Evolutionary conservation across 352 stramenopile species (phyloP).

Genomic region (Pseudoperonospora humuli): DNA sequence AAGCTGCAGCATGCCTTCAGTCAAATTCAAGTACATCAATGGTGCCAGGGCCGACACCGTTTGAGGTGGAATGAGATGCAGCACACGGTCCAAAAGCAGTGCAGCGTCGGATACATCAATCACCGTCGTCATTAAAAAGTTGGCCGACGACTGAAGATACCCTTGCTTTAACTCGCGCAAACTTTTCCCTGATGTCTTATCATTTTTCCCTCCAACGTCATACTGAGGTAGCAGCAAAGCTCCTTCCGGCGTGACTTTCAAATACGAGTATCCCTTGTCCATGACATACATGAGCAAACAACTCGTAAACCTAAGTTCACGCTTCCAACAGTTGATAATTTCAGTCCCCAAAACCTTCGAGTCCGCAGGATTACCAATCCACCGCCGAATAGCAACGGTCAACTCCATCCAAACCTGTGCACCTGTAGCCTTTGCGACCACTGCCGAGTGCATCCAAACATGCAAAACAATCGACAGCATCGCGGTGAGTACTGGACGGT

Average conservation of each 20-base stretch:
- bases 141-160: conserved; percentile 63
- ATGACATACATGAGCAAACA: conserved; percentile 77
- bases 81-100: conserved; percentile 65
- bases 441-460: conserved; percentile 79
- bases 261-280: conserved; percentile 58
- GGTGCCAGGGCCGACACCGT: conserved; percentile 60
- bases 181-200: conserved; percentile 22
- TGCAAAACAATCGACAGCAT: conserved; percentile 81
- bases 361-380: conserved; percentile 60
- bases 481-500: conserved; percentile 50
- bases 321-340: conserved; percentile 81
- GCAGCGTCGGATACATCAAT: conserved; percentile 54
- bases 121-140: conserved; percentile 62
- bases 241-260: conserved; percentile 62
- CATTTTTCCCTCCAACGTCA: conserved; percentile 16
- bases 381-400: conserved; percentile 68
- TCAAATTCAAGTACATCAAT: conserved; percentile 60
- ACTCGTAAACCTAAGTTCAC: conserved; percentile 71
- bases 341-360: conserved; percentile 49
- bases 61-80: conserved; percentile 67
- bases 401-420: conserved; percentile 78
- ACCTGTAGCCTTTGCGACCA: conserved; percentile 43
- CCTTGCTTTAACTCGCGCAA: conserved; percentile 55
- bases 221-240: conserved; percentile 43
- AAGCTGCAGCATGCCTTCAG: conserved; percentile 66